phyloP scores from a whole-genome alignment of 768 basidiomycete species.

The Tulasnella sp. region DNA sequence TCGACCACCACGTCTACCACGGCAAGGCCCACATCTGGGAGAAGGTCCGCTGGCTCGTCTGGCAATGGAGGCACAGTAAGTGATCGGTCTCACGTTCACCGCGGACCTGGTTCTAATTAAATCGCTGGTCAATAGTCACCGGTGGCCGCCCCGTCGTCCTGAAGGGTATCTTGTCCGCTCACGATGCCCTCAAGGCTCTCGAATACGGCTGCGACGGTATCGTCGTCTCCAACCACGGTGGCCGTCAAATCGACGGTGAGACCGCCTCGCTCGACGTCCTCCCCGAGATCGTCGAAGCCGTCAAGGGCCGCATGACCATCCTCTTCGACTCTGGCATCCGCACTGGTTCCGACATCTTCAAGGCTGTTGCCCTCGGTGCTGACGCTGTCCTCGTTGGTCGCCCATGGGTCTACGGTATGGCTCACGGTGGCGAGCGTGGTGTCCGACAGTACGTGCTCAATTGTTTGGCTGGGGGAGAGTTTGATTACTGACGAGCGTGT shows the following conservation, averaged over 20 bases:
- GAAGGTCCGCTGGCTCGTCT: constrained; percentile 55
- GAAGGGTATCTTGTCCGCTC: constrained; percentile 64
- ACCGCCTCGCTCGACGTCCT: constrained; percentile 67
- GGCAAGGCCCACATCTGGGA: constrained; percentile 63
- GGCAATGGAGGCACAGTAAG: constrained; percentile 58
- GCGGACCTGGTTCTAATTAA: not conserved
- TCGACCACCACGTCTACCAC: constrained; percentile 36
- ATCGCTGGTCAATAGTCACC: not conserved
- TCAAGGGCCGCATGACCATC: constrained; percentile 53
- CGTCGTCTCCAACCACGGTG: constrained; percentile 63
- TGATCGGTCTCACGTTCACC: not conserved
- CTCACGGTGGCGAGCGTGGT: constrained; percentile 9
- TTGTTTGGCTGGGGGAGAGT: constrained; percentile 63
- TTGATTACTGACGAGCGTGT: constrained; percentile 66
- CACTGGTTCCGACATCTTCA: constrained; percentile 64
- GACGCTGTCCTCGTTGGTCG: constrained; percentile 53
- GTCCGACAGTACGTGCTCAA: not conserved
- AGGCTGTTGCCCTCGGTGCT: constrained; percentile 79
- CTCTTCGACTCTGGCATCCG: constrained; percentile 69
- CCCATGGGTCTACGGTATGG: constrained; percentile 9
- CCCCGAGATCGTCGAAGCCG: constrained; percentile 56
- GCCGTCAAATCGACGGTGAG: constrained; percentile 55
- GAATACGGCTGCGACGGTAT: constrained; percentile 61
- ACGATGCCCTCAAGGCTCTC: constrained; percentile 63
- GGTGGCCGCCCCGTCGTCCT: constrained; percentile 46